Evolutionary conservation across 176 grass and related monocot species (phyloP).

Genomic region (Oryza officinalis): DNA sequence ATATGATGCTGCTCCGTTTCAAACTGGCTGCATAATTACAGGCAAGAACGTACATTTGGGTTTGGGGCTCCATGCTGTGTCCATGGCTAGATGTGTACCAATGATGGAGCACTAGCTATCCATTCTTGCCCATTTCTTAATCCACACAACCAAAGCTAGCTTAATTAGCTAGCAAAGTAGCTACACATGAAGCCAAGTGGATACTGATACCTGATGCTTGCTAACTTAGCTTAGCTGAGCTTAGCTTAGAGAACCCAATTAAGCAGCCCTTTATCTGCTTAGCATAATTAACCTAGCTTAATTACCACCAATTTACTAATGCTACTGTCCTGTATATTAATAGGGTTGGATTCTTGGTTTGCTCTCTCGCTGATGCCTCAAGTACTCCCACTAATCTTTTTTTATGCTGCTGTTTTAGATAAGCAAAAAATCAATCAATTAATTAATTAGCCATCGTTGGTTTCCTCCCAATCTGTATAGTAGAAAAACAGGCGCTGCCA

Average conservation of each 20-base stretch:
- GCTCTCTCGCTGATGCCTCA: slow-evolving; percentile 43
- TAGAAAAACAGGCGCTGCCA: slow-evolving; percentile 32
- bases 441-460: slow-evolving; percentile 24
- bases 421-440: not conserved
- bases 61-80: slow-evolving; percentile 53
- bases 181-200: slow-evolving; percentile 32
- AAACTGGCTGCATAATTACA: slow-evolving; percentile 30
- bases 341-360: slow-evolving; percentile 26
- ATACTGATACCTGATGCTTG: slow-evolving; percentile 8
- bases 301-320: not conserved
- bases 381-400: slow-evolving; percentile 27
- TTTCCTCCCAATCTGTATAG: not conserved
- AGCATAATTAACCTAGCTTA: not conserved
- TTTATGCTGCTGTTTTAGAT: slow-evolving; percentile 12
- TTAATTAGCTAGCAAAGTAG: not conserved
- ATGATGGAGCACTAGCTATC: not conserved
- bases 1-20: not conserved
- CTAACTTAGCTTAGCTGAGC: too few species aligned
- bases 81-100: not conserved
- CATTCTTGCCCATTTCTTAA: slow-evolving; percentile 6
- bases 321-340: not conserved
- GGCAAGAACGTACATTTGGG: slow-evolving; percentile 40
- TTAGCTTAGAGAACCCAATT: not conserved
- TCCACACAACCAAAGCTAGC: slow-evolving; percentile 5
- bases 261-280: not conserved